phyloP scores from a whole-genome alignment of 2,329 filamentous ascomycete species.

The Trichoderma sp. region DNA sequence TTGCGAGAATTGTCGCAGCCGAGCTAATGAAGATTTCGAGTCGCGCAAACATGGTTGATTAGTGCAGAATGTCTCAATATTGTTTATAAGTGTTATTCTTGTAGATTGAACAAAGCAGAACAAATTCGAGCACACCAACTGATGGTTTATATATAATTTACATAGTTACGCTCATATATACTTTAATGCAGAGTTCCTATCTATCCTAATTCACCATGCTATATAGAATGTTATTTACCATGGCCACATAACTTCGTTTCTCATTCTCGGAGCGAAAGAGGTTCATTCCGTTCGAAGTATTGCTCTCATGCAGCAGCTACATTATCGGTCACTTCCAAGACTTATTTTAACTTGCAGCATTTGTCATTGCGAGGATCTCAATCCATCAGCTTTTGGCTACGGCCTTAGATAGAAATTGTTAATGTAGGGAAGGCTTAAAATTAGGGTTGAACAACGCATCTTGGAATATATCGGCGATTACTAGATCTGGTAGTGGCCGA shows the following conservation, averaged over 20 bases:
- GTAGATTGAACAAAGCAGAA: not conserved
- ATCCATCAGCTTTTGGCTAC: not conserved
- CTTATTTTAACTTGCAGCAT: not conserved
- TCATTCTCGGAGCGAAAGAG: not conserved
- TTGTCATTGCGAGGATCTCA: not conserved
- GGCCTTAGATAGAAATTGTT: not conserved
- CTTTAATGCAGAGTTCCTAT: not conserved
- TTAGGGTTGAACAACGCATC: not conserved
- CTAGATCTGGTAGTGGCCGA: not conserved
- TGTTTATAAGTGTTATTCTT: not conserved
- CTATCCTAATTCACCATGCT: not conserved
- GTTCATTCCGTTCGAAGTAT: not conserved
- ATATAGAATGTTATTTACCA: not conserved
- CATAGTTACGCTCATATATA: not conserved
- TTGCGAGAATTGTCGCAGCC: not conserved
- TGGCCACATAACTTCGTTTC: not conserved
- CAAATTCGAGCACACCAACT: not conserved
- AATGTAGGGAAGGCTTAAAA: not conserved
- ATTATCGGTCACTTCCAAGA: not conserved
- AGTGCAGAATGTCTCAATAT: not conserved
- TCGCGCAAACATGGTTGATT: not conserved
- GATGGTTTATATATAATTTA: not conserved
- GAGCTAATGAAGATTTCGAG: not conserved
- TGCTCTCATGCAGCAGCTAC: not conserved
- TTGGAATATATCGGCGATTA: not conserved